Base-by-base conservation (phyloP, 306 rosid genomes). In the Alnus glutinosa region DNA sequence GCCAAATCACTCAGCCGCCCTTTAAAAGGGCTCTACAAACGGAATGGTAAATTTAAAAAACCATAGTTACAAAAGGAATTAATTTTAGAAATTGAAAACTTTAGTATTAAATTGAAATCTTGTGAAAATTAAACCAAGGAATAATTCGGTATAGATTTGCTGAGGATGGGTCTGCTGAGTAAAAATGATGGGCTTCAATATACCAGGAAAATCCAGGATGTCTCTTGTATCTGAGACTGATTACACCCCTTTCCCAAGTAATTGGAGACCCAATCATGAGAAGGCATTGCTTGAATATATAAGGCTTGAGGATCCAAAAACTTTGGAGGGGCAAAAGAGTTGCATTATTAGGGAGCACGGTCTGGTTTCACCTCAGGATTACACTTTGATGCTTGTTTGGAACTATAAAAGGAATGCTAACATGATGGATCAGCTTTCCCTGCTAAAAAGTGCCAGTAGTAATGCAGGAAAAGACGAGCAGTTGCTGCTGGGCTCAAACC, bases 381-480 rank as follows among this genome's bases (percentile, higher is more conserved):
- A 92, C 78, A 83, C 89, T 75, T 94, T 97, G 55, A 92, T 92
- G 97, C 98, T 94, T 81, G 98, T 94, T 55, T 94, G 98, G 98
- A 94, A 94, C 84, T 92, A 92, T 83, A 94, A 94, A 87, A 91
- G 85, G 84, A 94, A 83, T 75, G 82, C 91, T 80, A 71, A 81
- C 49, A 71, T 81, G 61, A 58, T 79, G 83, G 97, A 92, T 79
- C 90, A 88, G 59, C 84, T 82, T 46, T 89, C 97, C 44, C 75
- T 77, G 55, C 66, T 76, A 48, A 86, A 59, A 75, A 82, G 77
- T 69, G 59, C 79, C 0, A 80, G 50, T 49, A 82, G 80, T 78
- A 74, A 63, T 46, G 39, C 57, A 19, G 83, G n/a, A 73, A 82
- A 70, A 39, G 82, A 79, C 57, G 89, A 79, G 54, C 89, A 55